Base-by-base conservation (phyloP, 495 filamentous ascomycete genomes). In the Tetracladium setigerum region DNA sequence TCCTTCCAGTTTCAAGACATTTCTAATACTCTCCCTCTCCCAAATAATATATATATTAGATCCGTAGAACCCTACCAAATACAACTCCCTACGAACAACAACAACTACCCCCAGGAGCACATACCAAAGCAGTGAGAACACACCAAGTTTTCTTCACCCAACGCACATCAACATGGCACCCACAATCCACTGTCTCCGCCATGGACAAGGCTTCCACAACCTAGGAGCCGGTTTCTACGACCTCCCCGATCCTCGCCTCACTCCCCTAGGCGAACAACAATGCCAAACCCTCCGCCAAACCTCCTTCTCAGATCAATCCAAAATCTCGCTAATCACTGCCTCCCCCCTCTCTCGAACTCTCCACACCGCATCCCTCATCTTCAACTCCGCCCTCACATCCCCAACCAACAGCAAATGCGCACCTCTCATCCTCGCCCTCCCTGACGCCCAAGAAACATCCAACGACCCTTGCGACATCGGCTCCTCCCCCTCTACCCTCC, bases 181-280 rank as follows among this genome's bases (percentile, higher is more conserved):
- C n/a, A n/a, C n/a, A n/a, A n/a, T n/a, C n/a, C n/a, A n/a, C n/a
- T n/a, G n/a, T n/a, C n/a, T 46, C 34, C 56, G 55, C 38, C 62
- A 64, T 37, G 63, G 69, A 49, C 73, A 94, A 72, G 89, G 87
- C 64, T 70, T 77, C 58, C 90, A 96, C 72, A 95, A 97, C 69
- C 77, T 95, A 58, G 69, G 54, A 46, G 55, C 59, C 14, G 78
- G 68, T 35, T 89, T 89, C 69, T 81, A 94, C 59, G 60, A 67
- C 49, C 69, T 95, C 36, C 80, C 59, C 12, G 91, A 97, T 56
- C 87, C 91, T 2, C 65, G 76, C 45, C 78, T 97, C 31, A 95
- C 91, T 12, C 68, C 78, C 5, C 72, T 84, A 3, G 91, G 91
- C 58, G 71, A 82, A 56, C 51, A 76, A 12, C 90, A 96, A 77